Evolutionary conservation across 2,329 filamentous ascomycete genomes (phyloP), one percentile per base, ranked within the genome.

Genomic region (Fusarium chuoi): DNA sequence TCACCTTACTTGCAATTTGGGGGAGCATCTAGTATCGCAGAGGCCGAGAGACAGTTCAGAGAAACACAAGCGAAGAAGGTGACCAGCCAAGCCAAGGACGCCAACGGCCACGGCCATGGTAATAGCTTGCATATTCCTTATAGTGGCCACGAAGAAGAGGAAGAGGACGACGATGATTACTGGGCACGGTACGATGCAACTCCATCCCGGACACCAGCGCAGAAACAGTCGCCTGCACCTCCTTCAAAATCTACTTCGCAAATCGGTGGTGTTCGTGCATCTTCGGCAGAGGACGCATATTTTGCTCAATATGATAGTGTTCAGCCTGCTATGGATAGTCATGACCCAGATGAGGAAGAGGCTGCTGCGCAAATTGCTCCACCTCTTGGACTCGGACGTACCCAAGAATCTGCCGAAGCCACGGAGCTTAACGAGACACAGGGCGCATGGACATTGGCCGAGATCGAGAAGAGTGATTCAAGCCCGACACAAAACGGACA

Each of bases 111-210:
- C 44, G 70, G 54, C 39, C 58, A 52, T 42, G 70, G 57, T 48
- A 62, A 73, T 26, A 60, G 54, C 18, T 41, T 75, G 13, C 61
- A 78, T 28, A 65, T 70, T 46, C 61, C 70, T 26, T 39, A 74
- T 20, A 61, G 38, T 24, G 55, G 62, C 4, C 66, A 70, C 17
- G 77, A 79, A 1, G 83, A 87, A 2, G 89, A 91, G 1, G 90
- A 93, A 35, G 90, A 93, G 28, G 92, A 93, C 38, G 92, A 94
- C 70, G 92, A 94, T 73, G 91, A 91, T 75, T 96, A 96, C 81
- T 96, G 93, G 93, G 92, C 90, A 38, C 89, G 90, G 69, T 95
- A 96, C 80, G 93, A 94, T 79, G 88, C 89, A 33, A 94, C 92
- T 8, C 92, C 93, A 3, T 87, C 88, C 5, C 86, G 87, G 49